Conservation (phyloP, 2,329 filamentous ascomycete genomes). For the Pseudopyricularia javanii region DNA sequence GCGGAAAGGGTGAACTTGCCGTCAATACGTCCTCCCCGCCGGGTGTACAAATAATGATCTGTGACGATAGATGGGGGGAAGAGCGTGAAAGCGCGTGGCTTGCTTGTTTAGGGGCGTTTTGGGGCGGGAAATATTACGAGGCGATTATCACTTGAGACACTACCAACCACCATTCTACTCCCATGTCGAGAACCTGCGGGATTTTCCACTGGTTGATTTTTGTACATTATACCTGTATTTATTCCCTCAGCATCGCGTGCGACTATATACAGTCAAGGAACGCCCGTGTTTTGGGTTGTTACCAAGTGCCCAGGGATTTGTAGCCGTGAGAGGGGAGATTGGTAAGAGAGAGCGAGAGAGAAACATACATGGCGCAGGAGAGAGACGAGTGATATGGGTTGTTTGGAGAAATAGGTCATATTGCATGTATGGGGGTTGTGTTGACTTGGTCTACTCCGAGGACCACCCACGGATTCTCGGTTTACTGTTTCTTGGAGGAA, state of each 20-base stretch:
- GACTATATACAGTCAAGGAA: neutral
- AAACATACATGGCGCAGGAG: no score
- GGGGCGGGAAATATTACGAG: neutral
- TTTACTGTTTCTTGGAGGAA: no score
- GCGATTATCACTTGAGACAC: neutral
- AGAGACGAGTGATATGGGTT: no score
- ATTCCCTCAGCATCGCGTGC: neutral
- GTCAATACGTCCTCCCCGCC: neutral
- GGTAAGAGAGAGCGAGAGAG: no score
- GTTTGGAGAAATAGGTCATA: no score
- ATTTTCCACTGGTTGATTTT: neutral
- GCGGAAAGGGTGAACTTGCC: neutral
- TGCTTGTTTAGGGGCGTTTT: neutral
- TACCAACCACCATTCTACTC: neutral
- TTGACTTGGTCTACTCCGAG: no score
- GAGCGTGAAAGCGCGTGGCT: neutral
- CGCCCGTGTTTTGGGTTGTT: no score
- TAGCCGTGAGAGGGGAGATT: no score
- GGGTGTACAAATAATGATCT: neutral
- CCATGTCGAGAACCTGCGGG: neutral
- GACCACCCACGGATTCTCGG: no score
- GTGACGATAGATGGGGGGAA: neutral
- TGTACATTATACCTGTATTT: neutral
- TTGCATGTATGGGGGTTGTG: no score
- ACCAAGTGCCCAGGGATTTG: no score